Evolutionary conservation across 495 filamentous ascomycete genomes (phyloP), one percentile per base, ranked within the genome.

Genomic region (Hyaloscypha hepaticicola): DNA sequence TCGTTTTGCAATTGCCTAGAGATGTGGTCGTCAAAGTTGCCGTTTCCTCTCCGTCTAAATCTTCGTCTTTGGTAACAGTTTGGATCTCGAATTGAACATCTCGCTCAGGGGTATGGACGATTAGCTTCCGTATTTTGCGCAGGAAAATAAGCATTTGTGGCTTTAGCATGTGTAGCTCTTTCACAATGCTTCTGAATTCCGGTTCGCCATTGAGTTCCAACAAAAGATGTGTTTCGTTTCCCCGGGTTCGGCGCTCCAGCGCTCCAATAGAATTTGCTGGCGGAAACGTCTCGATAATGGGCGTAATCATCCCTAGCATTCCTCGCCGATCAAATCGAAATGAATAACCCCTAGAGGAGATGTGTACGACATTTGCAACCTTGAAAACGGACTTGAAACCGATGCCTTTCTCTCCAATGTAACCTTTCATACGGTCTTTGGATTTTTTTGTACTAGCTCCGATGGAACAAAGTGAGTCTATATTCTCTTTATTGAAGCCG

Each of bases 301-400:
- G 60, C 16, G 49, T 34, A 33, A 62, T 41, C 24, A 62, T 62
- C 1, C 60, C 60, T 1, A 62, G 27, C 48, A 5, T 62, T n/a
- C 26, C 26, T 21, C 28, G 5, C 16, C 41, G 50, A 27, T 56
- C 51, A n/a, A 64, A 78, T 22, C 49, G 65, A 72, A 81, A 82
- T 21, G 72, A 75, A 59, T 73, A 80, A 2, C 60, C 26, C 19
- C 73, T 70, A 5, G 77, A 80, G 22, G 72, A 65, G n/a, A 82
- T 76, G 19, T 72, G 69, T 0, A 78, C 79, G 27, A 72, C 74
- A 49, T 70, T 63, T 3, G 79, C 76, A 22, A 76, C 74, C 52
- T 74, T 77, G 70, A 81, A 83, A 1, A 83, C 75, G 2, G 78
- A 79, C 63, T 82, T 82, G 70, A 82, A 83, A 0, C 80, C 79